phyloP scores from a whole-genome alignment of 31 red algal species.

The Odonthalia washingtoniensis region DNA sequence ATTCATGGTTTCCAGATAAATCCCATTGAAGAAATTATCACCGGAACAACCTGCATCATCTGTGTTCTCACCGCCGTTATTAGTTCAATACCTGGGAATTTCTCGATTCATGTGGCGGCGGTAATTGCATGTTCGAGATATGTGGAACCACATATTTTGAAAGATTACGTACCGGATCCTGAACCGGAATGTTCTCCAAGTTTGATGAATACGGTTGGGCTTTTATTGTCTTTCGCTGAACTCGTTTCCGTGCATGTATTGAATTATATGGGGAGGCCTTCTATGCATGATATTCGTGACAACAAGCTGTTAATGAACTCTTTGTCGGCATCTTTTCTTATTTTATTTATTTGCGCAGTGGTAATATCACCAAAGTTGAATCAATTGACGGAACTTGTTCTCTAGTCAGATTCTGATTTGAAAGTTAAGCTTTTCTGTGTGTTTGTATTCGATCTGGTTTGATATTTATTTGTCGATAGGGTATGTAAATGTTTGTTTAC shows the following conservation, averaged over 20 bases:
- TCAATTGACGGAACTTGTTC: constrained; percentile 47
- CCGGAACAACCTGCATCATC: constrained; percentile 83
- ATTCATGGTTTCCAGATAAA: constrained; percentile 89
- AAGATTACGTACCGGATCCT: constrained; percentile 50
- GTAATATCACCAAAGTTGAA: constrained; percentile 71
- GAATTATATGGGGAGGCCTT: constrained; percentile 97
- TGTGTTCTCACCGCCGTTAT: constrained; percentile 88
- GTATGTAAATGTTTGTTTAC: constrained; percentile 67
- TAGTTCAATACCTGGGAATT: constrained; percentile 93
- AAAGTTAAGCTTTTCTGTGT: constrained; percentile 54
- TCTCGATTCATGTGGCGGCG: constrained; percentile 81
- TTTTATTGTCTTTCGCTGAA: constrained; percentile 89
- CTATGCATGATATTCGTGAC: constrained; percentile 91
- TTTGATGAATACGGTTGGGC: constrained; percentile 90
- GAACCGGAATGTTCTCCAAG: constrained; percentile 86
- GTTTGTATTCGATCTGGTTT: constrained; percentile 64
- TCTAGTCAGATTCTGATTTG: constrained; percentile 58
- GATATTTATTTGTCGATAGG: constrained; percentile 59
- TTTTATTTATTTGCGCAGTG: constrained; percentile 64
- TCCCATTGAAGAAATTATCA: constrained; percentile 94
- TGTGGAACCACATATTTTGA: constrained; percentile 73
- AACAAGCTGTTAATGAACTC: constrained; percentile 76
- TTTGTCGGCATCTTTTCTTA: constrained; percentile 43
- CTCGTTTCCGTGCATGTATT: constrained; percentile 84
- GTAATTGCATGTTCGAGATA: constrained; percentile 61